Evolutionary conservation across 1,139 yeast genomes (phyloP), one percentile per base, ranked within the genome.

Genomic region (Arxiozyma heterogenica): DNA sequence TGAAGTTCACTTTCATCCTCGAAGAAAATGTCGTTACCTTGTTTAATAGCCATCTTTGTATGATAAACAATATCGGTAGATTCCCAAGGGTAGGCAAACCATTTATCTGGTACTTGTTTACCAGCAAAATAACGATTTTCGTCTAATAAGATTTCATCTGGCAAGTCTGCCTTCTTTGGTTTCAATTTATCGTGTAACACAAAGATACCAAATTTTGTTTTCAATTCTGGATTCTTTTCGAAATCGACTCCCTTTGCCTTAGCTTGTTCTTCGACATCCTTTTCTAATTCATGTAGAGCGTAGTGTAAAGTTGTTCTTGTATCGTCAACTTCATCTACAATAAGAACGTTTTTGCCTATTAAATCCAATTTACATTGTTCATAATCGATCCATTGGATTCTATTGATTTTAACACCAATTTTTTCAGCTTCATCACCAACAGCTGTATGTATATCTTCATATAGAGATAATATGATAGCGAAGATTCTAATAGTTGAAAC

Each of bases 21-120:
- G 23, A 66, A 54, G 59, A 72, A 73, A 17, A 73, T 71, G 57
- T 74, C 77, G 63, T 82, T 80, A 45, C 86, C 95, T 73, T 91
- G 97, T 66, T 81, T 82, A 58, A 83, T 75, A 43, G 97, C 96
- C 70, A 76, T 79, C 69, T 80, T 76, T 54, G 95, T 87, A 70
- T 91, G 98, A 72, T 77, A 79, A 52, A 87, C 96, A 69, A 91
- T 93, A 73, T 91, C 96, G 56, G 79, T 78, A 39, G 94, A 83
- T 73, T 89, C 96, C 98, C 98, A 93, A 52, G 98, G 98, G 71
- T 93, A 93, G 48, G 97, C 97, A 65, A 89, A 90, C 98, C 98
- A 93, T 63, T 79, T 79, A 70, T 93, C 98, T 46, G 91, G 95
- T 45, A 89, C 93, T 50, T 88, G 80, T 72, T 93, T 82, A 49